Evolutionary conservation across 148 eudicot species (phyloP), one percentile per base, ranked within the genome.

Genomic region (Nepenthes gracilis): DNA sequence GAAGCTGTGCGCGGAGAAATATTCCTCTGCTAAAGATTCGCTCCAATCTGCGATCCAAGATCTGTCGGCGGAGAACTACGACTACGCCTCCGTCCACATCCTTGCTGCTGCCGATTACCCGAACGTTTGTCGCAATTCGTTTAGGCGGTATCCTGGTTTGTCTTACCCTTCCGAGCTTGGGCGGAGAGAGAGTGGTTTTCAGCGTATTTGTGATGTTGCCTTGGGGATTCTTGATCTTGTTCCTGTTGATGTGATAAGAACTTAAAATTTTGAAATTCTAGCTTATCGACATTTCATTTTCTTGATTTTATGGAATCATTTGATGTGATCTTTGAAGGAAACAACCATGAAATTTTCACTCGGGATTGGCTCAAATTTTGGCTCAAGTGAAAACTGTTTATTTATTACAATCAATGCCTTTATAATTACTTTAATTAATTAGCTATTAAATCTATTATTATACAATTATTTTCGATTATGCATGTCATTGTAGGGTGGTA

Each of bases 141-240:
- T 85, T 35, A 77, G 64, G 74, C 36, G 78, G 53, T 61, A 61
- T 33, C 78, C 75, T 0, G 82, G 78, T 8, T 50, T 85, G 67
- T 67, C 60, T 63, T 90, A 90, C 60, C 92, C 97, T 6, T 57
- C 54, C 1, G 80, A 81, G 67, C 72, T 90, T 43, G 77, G 77
- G 35, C 57, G 36, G 12, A 78, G 95, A 59, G 92, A 87, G 65
- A 80, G 77, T 49, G 84, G 78, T 4, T 71, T 90, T 34, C 81
- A 90, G 81, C 77, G 61, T 62, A 87, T 90, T 60, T 90, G 97
- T 73, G 84, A 71, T 75, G 92, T 90, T 57, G 75, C 75, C 55
- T 61, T 85, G 68, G 87, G 84, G 49, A 87, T 90, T 40, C 68
- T 87, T 64, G 75, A 85, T 65, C 70, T 55, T 35, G 37, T 64